Percentiles rank a stretch among this genome's conserved stretches.
phyloP scores from a whole-genome alignment of 1,284 basidiomycete genomes.

The Leccinum subfulvum region DNA sequence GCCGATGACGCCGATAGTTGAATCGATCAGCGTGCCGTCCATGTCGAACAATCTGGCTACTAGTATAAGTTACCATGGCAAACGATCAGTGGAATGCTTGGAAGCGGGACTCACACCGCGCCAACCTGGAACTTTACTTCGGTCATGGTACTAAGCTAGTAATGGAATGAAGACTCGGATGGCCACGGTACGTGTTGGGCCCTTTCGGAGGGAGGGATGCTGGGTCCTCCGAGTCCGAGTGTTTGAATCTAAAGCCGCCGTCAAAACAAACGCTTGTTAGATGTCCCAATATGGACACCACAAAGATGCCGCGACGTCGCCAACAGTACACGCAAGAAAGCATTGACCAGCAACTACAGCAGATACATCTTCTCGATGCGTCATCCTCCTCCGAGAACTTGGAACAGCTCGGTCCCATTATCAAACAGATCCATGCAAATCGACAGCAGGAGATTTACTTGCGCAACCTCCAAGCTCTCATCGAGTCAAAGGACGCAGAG shows the following conservation, averaged over 20 bases:
- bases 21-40: constrained; percentile 78
- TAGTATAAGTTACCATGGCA: constrained; percentile 7
- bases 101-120: constrained; percentile 47
- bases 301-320: constrained; percentile 65
- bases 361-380: constrained; percentile 83
- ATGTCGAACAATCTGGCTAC: constrained; percentile 66
- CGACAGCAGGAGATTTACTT: constrained; percentile 91
- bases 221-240: constrained; percentile 2
- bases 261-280: constrained; percentile 27
- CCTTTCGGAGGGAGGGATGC: not conserved
- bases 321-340: constrained; percentile 75
- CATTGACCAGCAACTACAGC: constrained; percentile 82
- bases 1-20: constrained; percentile 69
- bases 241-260: constrained; percentile 28
- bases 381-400: constrained; percentile 88
- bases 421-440: constrained; percentile 89
- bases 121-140: constrained; percentile 48
- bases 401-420: constrained; percentile 88
- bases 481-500: constrained; percentile 91
- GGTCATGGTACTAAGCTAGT: constrained; percentile 38
- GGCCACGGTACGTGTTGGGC: not conserved
- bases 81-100: not conserved
- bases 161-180: not conserved
- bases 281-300: constrained; percentile 16
- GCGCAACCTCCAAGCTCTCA: constrained; percentile 80